These are phyloP conservation scores for Plasmodium chabaudi DNA, from an alignment of 169 alveolate genomes.

Conservation along the genomic window DNA sequence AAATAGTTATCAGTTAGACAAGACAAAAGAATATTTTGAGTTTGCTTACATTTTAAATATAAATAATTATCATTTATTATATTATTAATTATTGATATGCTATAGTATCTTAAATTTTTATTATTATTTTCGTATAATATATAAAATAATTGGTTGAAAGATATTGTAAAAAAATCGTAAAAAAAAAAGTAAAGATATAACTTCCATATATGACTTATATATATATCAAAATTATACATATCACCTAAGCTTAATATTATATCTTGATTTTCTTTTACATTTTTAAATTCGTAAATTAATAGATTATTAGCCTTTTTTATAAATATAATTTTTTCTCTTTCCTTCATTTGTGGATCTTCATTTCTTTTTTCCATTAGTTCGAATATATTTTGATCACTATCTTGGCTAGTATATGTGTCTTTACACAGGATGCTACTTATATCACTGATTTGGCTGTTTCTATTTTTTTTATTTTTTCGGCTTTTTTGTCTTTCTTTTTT, in stretches of 20 bases:
- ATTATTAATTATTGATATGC: constrained; percentile 61
- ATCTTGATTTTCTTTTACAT: constrained; percentile 31
- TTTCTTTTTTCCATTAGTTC: background rate
- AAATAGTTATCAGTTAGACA: constrained; percentile 66
- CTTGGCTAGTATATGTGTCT: background rate
- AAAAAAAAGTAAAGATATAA: constrained; percentile 67
- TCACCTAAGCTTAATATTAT: background rate
- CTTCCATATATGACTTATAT: constrained; percentile 47
- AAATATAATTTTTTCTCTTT: background rate
- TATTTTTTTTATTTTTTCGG: background rate
- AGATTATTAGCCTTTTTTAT: constrained; percentile 15
- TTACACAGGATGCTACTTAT: background rate
- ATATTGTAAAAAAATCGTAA: constrained; percentile 42
- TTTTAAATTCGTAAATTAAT: constrained; percentile 45
- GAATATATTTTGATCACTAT: background rate
- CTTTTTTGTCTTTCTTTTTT: background rate
- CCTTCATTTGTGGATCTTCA: background rate
- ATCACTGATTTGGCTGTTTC: background rate
- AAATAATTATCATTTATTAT: constrained; percentile 69
- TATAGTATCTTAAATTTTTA: constrained; percentile 68
- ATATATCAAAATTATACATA: constrained; percentile 54
- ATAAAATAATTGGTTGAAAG: constrained; percentile 60
- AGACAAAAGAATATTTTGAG: constrained; percentile 52
- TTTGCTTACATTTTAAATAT: constrained; percentile 60
- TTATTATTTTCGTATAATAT: constrained; percentile 63